Conservation (phyloP, 2,329 filamentous ascomycete species). For the Ilyonectria robusta region DNA sequence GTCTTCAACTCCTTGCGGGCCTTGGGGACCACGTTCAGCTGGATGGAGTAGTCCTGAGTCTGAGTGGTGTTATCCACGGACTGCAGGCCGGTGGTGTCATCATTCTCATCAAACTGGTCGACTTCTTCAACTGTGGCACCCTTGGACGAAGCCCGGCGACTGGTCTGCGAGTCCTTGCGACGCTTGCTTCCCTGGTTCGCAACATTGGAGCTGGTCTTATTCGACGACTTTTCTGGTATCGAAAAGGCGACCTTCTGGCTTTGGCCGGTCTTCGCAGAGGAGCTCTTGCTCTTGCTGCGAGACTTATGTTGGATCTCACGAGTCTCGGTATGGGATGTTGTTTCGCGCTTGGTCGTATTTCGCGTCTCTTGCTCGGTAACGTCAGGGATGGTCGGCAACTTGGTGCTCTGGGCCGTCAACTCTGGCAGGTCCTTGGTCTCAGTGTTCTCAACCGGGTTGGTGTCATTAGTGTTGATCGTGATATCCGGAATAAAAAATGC, state of each 20-base stretch:
- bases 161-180: constrained; percentile 47
- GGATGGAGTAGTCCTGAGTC: constrained; percentile 51
- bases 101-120: constrained; percentile 50
- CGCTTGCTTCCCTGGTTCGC: constrained; percentile 62
- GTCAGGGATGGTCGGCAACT: constrained; percentile 46
- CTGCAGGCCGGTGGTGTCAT: constrained; percentile 54
- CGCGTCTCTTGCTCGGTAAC: constrained; percentile 48
- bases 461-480: constrained; percentile 63
- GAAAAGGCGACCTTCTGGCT: constrained; percentile 60
- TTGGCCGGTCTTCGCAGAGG: constrained; percentile 44
- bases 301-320: constrained; percentile 44
- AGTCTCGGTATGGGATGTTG: constrained; percentile 48
- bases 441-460: constrained; percentile 49
- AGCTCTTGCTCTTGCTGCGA: constrained; percentile 46
- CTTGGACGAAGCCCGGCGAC: constrained; percentile 40
- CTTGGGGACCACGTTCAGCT: constrained; percentile 49
- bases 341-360: constrained; percentile 49
- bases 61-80: constrained; percentile 54
- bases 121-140: constrained; percentile 40
- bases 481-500: constrained; percentile 72
- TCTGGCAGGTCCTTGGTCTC: constrained; percentile 52
- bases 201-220: constrained; percentile 49
- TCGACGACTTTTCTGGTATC: constrained; percentile 54
- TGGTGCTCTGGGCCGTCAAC: constrained; percentile 52
- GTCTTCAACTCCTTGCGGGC: constrained; percentile 40